Percentiles rank a stretch among this genome's conserved stretches.
phyloP scores from a whole-genome alignment of 352 stramenopile genomes.

The Phytopythium aichiense region DNA sequence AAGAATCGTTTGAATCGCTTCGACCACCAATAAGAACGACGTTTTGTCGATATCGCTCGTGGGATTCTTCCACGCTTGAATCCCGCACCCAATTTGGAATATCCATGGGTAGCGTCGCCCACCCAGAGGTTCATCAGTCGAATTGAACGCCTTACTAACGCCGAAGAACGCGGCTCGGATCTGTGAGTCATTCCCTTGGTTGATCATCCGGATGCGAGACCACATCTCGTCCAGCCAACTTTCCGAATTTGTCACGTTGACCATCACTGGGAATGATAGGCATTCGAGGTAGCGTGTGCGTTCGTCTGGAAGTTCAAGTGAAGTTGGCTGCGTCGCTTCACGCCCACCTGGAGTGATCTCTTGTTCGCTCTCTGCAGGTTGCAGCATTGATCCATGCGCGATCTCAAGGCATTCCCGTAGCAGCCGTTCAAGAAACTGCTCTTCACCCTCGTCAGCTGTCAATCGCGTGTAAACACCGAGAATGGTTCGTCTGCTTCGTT shows the following conservation, averaged over 20 bases:
- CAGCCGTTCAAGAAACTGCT: background rate
- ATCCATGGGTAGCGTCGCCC: background rate
- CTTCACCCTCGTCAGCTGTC: background rate
- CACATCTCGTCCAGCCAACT: slow-evolving; percentile 1
- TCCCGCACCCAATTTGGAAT: background rate
- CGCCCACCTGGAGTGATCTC: background rate
- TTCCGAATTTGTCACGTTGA: background rate
- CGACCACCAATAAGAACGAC: background rate
- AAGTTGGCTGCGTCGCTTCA: background rate
- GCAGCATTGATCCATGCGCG: background rate
- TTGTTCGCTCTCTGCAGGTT: background rate
- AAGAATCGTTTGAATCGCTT: background rate
- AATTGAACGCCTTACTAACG: background rate
- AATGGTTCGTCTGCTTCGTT: background rate
- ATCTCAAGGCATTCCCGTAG: background rate
- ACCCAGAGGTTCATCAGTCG: background rate
- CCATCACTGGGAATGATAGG: background rate
- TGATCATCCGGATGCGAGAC: background rate
- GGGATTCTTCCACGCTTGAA: background rate
- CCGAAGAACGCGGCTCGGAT: background rate
- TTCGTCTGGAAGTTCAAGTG: background rate
- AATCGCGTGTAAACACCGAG: background rate
- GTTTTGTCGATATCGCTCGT: background rate
- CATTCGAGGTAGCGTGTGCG: background rate
- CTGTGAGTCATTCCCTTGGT: background rate